Evolutionary conservation across 768 basidiomycete species (phyloP), one percentile per base, ranked within the genome.

Genomic region (Mycena haematopus): DNA sequence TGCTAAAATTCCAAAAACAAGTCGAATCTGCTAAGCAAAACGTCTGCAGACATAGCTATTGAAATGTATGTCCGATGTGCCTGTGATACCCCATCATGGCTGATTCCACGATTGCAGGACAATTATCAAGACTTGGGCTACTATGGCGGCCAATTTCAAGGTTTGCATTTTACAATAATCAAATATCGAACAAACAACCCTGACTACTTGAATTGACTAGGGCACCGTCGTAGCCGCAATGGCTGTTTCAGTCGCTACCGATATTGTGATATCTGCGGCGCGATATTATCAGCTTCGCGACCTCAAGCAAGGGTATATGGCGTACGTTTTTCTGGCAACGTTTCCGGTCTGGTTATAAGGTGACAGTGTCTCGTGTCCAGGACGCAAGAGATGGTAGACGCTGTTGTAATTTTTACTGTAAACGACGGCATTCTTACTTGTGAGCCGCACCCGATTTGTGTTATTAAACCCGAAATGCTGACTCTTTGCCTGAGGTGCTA

Each of bases 281-380:
- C 50, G 65, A 44, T 65, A 65, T 36, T 58, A 52, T 31, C 58
- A 52, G 27, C 60, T 65, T 19, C 59, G 46, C 33, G 52, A 61
- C 25, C 55, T 65, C 38, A 64, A 58, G 38, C 57, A 59, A 35
- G 63, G 63, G 10, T 63, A 63, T 36, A 55, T 35, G 25, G 19
- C 29, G 61, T 62, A n/a, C 25, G 49, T 11, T 27, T 6, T 50
- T 9, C 29, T 22, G 38, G 33, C 19, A 50, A 50, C n/a, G 21
- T 21, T 33, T 13, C 5, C 40, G 29, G 29, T 31, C 40, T 42
- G 14, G 31, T 19, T 22, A 24, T 40, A 8, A 36, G n/a, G n/a
- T n/a, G n/a, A n/a, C n/a, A 7, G 14, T 45, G 44, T 45, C 35
- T 21, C 36, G 13, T 9, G 29, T 9, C 29, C 29, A 62, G 63